Evolutionary conservation across 352 stramenopile species (phyloP), one percentile per base, ranked within the genome.

Genomic region (Globisporangium cylindrosporum): DNA sequence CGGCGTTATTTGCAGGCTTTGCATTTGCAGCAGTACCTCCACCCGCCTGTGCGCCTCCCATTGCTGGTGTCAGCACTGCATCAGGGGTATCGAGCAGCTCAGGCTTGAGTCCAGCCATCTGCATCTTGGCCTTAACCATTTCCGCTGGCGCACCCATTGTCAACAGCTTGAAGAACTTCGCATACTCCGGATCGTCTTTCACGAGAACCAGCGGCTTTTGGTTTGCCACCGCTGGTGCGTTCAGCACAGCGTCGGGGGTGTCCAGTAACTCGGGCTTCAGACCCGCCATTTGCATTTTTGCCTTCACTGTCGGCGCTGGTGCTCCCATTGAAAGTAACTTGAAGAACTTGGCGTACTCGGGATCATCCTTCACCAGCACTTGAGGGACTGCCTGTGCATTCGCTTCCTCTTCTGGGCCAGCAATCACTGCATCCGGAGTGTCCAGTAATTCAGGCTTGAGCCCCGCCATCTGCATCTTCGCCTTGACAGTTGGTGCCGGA

Each of bases 131-230:
- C 66, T 91, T 90, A 3, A 92, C 84, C 0, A 69, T 82, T 4
- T 82, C 79, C 0, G 73, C 51, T 20, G 84, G 84, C 4, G 84
- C 82, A 2, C 79, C 78, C 84, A 92, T 92, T 0, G 71, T 64
- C 8, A 88, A 68, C 4, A 92, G 66, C 58, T 91, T 92, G 70
- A 92, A 92, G 61, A 92, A 92, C 66, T 90, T 92, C 38, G 82
- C 73, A 55, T 92, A 92, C 14, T 75, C 76, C 0, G 80, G 80
- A 49, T 89, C 74, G 56, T 92, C 81, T 62, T 92, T 92, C 43
- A 90, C 22, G 22, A 24, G 22, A 24, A 24, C 22, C 22, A 24
- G 22, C 22, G 22, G 56, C 56, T 67, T 79, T 59, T 49, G 54
- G 54, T 10, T 20, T 15, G 54, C 38, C 6, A 46, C 38, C 66